A percentile compares a stretch with the other conserved stretches of the same genome.
Evolutionary conservation across 768 basidiomycete genomes (phyloP).

Genomic region (Boletus reticuloceps): DNA sequence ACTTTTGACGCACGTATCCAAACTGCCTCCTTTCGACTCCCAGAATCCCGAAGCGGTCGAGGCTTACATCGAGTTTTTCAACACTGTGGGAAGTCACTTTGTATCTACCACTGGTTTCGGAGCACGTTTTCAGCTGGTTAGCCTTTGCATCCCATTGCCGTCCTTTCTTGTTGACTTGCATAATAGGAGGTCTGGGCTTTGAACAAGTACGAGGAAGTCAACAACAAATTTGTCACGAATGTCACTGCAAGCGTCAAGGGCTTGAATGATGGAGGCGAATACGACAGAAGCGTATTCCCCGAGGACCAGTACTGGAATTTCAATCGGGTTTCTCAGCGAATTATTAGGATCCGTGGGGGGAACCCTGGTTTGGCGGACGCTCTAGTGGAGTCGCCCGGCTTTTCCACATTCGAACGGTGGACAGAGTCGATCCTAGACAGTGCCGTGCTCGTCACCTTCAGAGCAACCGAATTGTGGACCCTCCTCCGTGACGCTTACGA

Average conservation of each 20-base stretch:
- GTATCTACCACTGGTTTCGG: neutral
- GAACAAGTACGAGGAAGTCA: slow-evolving; percentile 6
- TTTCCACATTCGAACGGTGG: slow-evolving; percentile 2
- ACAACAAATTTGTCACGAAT: neutral
- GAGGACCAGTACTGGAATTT: slow-evolving; percentile 2
- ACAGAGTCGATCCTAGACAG: neutral
- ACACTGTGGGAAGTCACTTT: slow-evolving; percentile 5
- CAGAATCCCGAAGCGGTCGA: neutral
- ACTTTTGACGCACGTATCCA: neutral
- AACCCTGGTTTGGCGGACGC: neutral
- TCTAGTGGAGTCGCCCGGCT: neutral
- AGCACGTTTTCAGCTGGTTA: slow-evolving; percentile 3
- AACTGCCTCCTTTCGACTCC: neutral
- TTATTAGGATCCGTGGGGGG: slow-evolving; percentile 4
- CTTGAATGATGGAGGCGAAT: slow-evolving; percentile 5
- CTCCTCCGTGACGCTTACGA: slow-evolving; percentile 1
- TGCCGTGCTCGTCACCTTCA: neutral
- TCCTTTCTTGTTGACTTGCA: neutral
- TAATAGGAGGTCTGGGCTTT: slow-evolving; percentile 5
- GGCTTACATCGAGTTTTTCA: slow-evolving; percentile 3
- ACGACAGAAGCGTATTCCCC: neutral
- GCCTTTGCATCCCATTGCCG: neutral
- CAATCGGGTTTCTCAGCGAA: slow-evolving; percentile 3
- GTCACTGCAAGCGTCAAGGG: slow-evolving; percentile 9
- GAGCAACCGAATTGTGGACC: slow-evolving; percentile 1